phyloP scores from a whole-genome alignment of 164 flowering plant genomes.

The Kingdonia uniflora region DNA sequence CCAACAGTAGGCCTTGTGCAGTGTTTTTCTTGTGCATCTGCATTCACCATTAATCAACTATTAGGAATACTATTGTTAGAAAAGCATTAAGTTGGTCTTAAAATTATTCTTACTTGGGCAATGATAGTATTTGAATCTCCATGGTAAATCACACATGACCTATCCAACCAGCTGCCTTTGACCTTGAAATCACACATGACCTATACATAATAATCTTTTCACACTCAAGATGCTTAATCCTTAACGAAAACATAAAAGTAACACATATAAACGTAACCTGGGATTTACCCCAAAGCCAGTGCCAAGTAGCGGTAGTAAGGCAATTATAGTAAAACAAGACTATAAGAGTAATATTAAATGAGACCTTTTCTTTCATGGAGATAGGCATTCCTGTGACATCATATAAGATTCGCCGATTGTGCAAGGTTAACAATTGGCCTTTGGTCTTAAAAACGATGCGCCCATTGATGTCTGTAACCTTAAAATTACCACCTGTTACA shows the following conservation, averaged over 20 bases:
- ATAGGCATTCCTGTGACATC: conserved; percentile 40
- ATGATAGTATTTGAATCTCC: conserved; percentile 14
- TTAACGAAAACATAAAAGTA: too few relatives aligned
- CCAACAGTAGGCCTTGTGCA: conserved; percentile 12
- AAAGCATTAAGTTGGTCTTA: background rate
- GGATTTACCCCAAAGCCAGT: too few relatives aligned
- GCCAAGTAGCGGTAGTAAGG: too few relatives aligned
- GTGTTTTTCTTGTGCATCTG: conserved; percentile 21
- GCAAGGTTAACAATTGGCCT: conserved; percentile 25
- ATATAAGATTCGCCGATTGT: conserved; percentile 23
- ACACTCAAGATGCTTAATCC: too few relatives aligned
- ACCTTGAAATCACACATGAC: conserved; percentile 23
- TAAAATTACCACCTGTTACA: conserved; percentile 31
- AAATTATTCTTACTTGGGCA: conserved; percentile 23
- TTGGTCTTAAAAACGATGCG: conserved; percentile 35
- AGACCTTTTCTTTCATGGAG: too few relatives aligned
- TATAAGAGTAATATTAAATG: too few relatives aligned
- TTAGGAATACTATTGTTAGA: background rate
- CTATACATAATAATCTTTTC: too few relatives aligned
- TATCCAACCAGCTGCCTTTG: conserved; percentile 28
- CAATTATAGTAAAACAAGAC: too few relatives aligned
- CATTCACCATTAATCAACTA: background rate
- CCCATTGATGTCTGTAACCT: conserved; percentile 35
- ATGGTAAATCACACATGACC: conserved; percentile 22
- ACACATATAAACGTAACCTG: too few relatives aligned